Evolutionary conservation across 805 yeast species (phyloP).

Genomic region (Saccharomycopsis synnaedendra): DNA sequence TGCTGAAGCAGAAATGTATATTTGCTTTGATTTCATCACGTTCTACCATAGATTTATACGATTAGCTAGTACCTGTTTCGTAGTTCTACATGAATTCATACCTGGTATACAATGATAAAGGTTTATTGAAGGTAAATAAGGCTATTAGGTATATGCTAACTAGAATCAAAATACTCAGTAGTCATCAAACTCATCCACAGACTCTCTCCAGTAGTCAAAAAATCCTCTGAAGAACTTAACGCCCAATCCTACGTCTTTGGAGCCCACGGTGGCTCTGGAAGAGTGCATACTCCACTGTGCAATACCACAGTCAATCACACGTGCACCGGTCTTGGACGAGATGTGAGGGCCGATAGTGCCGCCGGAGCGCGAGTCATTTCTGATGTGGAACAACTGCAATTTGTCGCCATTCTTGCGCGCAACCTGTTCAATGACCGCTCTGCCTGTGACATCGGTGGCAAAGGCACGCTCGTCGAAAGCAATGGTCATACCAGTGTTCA

Average conservation of each 20-base stretch:
- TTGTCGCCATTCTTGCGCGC: constrained; percentile 54
- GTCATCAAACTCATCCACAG: constrained; percentile 37
- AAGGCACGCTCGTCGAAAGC: constrained; percentile 71
- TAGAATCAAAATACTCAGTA: constrained; percentile 1
- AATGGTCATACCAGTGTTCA: constrained; percentile 64
- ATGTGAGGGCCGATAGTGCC: constrained; percentile 80
- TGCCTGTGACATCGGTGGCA: constrained; percentile 72
- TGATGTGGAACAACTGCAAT: constrained; percentile 74
- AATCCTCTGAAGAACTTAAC: constrained; percentile 62
- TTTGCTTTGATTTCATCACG: too few relatives aligned
- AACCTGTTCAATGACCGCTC: constrained; percentile 58
- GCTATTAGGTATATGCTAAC: too few relatives aligned
- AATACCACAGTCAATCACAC: constrained; percentile 73
- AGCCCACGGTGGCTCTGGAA: constrained; percentile 70
- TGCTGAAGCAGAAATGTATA: too few relatives aligned
- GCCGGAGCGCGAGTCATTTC: constrained; percentile 78
- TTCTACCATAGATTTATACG: too few relatives aligned
- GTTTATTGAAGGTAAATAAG: too few relatives aligned
- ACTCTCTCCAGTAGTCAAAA: constrained; percentile 53
- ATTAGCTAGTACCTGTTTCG: too few relatives aligned
- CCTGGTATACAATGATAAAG: too few relatives aligned
- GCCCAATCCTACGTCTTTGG: constrained; percentile 67
- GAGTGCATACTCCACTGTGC: constrained; percentile 83
- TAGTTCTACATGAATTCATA: too few relatives aligned
- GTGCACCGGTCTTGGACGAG: constrained; percentile 54